Base-by-base conservation (phyloP, 73 alveolate genomes). In the Blepharisma japonicum region DNA sequence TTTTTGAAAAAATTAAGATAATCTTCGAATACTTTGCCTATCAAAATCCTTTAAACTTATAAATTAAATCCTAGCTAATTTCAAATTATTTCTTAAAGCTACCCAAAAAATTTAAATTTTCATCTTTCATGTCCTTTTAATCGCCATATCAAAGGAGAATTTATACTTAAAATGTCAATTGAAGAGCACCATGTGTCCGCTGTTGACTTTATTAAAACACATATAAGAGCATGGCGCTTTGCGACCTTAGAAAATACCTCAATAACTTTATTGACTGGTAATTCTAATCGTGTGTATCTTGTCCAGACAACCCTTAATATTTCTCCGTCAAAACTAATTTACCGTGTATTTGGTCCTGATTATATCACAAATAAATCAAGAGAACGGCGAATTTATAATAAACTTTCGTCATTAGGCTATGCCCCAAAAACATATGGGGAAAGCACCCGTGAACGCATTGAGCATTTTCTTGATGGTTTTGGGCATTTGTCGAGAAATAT, bases 281-380 rank as follows among this genome's bases (percentile, higher is more conserved):
- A n/a, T 20, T 20, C 50, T 9, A 61, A 61, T 25, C 14, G 14
- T 14, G 74, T 61, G 4, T 61, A 14, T 61, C 23, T 61, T 14
- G 47, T 61, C 2, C 50, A 61, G 47, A 61, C 74, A 18, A 14
- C 74, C 23, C 23, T 25, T 14, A 25, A 14, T 18, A 25, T 61
- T 14, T 8, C 23, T 39, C 74, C 74, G 47, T 14, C 14, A 8
- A n/a, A 61, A 61, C 23, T 61, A 61, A 25, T 61, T 1, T 61
- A 61, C 46, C 39, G 74, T 14, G 74, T 61, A 8, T 61, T 61
- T 25, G 74, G 74, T 20, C 39, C 74, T 61, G 23, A 25, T 61
- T n/a, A 25, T 14, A 61, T 61, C 47, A 61, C 74, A 8, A 39
- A 61, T 39, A 61, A 61, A 61, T 14, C 74, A n/a, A 61, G 74